Evolutionary conservation across 1,139 yeast species (phyloP).

Genomic region (Candida sanyaensis): DNA sequence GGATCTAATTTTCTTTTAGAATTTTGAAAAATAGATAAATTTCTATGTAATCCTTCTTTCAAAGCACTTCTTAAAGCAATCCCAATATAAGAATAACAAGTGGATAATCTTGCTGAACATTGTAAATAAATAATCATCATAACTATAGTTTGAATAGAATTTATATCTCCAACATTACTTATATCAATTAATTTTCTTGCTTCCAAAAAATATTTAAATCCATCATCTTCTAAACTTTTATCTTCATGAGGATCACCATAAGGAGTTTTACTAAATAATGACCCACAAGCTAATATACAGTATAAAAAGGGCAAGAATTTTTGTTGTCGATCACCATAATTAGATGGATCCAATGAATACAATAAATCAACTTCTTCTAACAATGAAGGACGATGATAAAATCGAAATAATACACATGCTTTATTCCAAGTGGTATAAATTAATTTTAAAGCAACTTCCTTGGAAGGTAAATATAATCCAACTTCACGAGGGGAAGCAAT

Average conservation of each 20-base stretch:
- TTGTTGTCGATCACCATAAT: constrained; percentile 73
- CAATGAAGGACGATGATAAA: constrained; percentile 83
- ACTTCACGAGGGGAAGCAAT: constrained; percentile 41
- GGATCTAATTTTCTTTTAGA: constrained; percentile 63
- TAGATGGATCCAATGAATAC: constrained; percentile 64
- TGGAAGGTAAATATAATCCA: constrained; percentile 73
- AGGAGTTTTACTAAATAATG: constrained; percentile 58
- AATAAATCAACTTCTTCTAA: constrained; percentile 51
- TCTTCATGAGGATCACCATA: constrained; percentile 33
- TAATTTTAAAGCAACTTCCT: constrained; percentile 68
- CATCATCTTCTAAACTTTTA: constrained; percentile 61
- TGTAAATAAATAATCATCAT: constrained; percentile 78
- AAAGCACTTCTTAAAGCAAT: constrained; percentile 85
- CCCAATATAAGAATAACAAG: constrained; percentile 93
- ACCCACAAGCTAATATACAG: constrained; percentile 59
- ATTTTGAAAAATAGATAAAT: constrained; percentile 54
- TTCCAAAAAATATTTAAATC: constrained; percentile 79
- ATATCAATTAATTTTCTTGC: constrained; percentile 76
- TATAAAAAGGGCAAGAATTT: constrained; percentile 79
- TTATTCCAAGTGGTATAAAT: constrained; percentile 81
- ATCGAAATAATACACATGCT: constrained; percentile 81
- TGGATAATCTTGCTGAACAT: constrained; percentile 86
- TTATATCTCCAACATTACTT: constrained; percentile 49
- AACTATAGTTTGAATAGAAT: constrained; percentile 66
- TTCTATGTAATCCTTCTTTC: constrained; percentile 85